Evolutionary conservation across 495 filamentous ascomycete genomes (phyloP), one percentile per base, ranked within the genome.

Genomic region (Daldinia decipiens): DNA sequence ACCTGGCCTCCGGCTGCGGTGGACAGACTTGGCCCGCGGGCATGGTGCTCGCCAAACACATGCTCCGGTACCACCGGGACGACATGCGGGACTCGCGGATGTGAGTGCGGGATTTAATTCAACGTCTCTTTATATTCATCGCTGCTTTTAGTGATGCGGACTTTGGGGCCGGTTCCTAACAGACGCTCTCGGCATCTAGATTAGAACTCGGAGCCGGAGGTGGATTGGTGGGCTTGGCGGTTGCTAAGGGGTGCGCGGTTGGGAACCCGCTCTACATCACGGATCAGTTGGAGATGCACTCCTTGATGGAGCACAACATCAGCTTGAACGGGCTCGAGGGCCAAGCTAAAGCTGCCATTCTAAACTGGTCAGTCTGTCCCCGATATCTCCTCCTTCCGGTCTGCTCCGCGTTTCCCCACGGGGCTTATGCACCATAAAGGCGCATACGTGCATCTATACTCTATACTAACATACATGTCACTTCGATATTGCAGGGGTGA

Each of bases 11-110:
- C 72, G 95, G 95, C 71, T 98, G 95, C 78, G 95, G 95, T 15
- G 95, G 95, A 1, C 90, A 93, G 75, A 82, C 96, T 13, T 98
- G 95, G 95, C 95, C 94, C 0, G 95, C 95, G 1, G 95, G 95
- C 9, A 91, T 94, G 88, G 88, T 94, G 2, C 80, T 99, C 27
- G 87, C 90, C 9, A 92, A 90, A 76, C 96, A 98, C 75, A 82
- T 98, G 81, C 82, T 99, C 38, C 84, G 87, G 55, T 88, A 87
- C 67, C 91, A 92, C 70, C 77, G 81, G 65, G 81, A 85, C 27
- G 79, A 85, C 53, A 72, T 97, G 67, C 76, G 79, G 60, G 82
- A 85, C 24, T 88, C 90, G 65, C 86, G 87, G 74, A 94, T 97
- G 94, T 97, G 75, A 76, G 91, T 43, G 34, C 3, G 19, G 11